Evolutionary conservation across 768 basidiomycete species (phyloP), one percentile per base, ranked within the genome.

Genomic region (Vararia minispora): DNA sequence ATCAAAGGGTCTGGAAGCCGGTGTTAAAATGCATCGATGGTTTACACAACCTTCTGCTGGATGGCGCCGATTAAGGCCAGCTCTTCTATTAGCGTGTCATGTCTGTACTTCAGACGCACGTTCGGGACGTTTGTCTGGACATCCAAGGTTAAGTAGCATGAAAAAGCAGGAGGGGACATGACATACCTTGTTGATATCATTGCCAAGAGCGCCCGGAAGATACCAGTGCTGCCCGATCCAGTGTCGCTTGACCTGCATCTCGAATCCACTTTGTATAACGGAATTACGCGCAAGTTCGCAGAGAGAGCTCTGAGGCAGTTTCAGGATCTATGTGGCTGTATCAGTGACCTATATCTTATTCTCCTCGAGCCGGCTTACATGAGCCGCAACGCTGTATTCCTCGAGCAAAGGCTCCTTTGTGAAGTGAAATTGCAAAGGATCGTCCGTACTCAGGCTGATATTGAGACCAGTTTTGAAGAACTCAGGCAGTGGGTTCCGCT

Each of bases 281-380:
- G 90, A 94, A 62, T 99, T 99, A 29, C 95, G 79, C n/a, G 95
- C 95, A 9, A 99, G 72, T 59, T 99, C 95, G 10, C 92, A 95
- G 41, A 99, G 66, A 0, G 87, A 90, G 48, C 83, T 86, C 56
- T 89, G 94, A 0, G 94, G 87, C 36, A 98, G 63, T 61, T 97
- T 98, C 62, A 97, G 95, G 42, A 99, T 98, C 81, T 95, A 51
- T 30, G 43, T 41, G 28, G 8, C 22, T 12, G 16, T 23, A 31
- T 12, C 11, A 10, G 21, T 24, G 6, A 13, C 6, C 18, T 13
- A 6, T n/a, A n/a, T 22, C 22, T 21, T 31, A 16, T 29, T 21
- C 34, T 40, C 28, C 14, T 28, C 27, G 44, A 26, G 16, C 28
- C 34, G 10, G 55, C 79, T 50, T 45, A 88, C 87, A 64, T 97